phyloP scores from a whole-genome alignment of 2,329 filamentous ascomycete species.

The Sporothrix luriei region DNA sequence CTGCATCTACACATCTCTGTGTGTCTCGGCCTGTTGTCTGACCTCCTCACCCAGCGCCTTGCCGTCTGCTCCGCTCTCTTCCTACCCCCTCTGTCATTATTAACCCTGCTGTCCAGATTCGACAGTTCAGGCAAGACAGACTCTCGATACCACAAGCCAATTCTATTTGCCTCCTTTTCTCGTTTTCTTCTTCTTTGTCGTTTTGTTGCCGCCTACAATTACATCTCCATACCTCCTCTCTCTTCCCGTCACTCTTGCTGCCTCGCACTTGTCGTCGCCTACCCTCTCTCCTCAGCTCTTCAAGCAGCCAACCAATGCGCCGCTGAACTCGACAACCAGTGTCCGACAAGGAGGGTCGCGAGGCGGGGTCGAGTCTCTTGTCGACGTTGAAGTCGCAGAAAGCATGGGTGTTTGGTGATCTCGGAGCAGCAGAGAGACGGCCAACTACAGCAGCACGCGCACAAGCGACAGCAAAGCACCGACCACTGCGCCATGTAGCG shows the following conservation, averaged over 20 bases:
- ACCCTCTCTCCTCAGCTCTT: background rate
- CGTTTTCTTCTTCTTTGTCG: background rate
- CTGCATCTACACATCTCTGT: background rate
- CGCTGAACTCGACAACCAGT: background rate
- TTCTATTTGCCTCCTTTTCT: conserved; percentile 22
- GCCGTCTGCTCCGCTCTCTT: conserved; percentile 13
- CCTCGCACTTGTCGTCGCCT: background rate
- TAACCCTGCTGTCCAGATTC: conserved; percentile 17
- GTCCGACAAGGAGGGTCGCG: conserved; percentile 21
- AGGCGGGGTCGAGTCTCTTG: background rate
- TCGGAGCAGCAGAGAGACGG: background rate
- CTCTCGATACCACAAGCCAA: conserved; percentile 11
- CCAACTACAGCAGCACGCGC: background rate
- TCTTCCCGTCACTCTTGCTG: background rate
- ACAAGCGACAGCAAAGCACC: conserved; percentile 4
- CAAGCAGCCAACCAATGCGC: conserved; percentile 17
- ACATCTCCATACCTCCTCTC: background rate
- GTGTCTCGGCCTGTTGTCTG: background rate
- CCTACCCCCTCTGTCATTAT: conserved; percentile 18
- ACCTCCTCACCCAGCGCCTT: background rate
- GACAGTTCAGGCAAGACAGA: background rate
- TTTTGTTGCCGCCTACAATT: background rate
- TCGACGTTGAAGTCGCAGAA: background rate
- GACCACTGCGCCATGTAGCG: background rate
- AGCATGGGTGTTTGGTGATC: conserved; percentile 13